Conservation (phyloP, 768 basidiomycete species). For the Cubamyces lactineus region DNA sequence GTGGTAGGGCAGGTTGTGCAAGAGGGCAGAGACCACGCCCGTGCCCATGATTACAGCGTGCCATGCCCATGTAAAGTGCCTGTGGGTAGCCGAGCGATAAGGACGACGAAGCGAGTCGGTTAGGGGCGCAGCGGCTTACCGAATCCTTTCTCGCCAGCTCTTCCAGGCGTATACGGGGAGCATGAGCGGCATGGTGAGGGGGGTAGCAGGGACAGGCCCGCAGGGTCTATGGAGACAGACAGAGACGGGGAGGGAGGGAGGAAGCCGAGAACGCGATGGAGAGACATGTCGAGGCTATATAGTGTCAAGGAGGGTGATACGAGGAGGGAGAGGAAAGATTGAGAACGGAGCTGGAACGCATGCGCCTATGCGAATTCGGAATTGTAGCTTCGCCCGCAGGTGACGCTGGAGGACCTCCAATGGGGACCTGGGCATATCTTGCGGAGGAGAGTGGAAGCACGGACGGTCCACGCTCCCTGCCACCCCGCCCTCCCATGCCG, state of each 20-base stretch:
- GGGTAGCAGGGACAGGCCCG: constrained; percentile 5
- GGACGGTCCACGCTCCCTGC: constrained; percentile 4
- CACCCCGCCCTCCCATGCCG: constrained; percentile 16
- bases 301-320: background rate
- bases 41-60: constrained; percentile 54
- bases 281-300: constrained; percentile 4
- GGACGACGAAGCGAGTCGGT: background rate
- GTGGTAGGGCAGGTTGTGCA: constrained; percentile 49
- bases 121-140: constrained; percentile 27
- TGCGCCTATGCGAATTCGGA: constrained; percentile 27
- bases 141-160: constrained; percentile 42
- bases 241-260: background rate
- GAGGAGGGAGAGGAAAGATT: constrained; percentile 8
- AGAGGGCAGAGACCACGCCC: constrained; percentile 43
- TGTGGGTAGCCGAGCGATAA: constrained; percentile 20
- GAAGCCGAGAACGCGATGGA: background rate
- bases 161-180: constrained; percentile 35
- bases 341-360: constrained; percentile 10
- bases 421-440: constrained; percentile 14
- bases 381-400: constrained; percentile 18
- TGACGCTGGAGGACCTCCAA: constrained; percentile 13
- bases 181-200: constrained; percentile 24
- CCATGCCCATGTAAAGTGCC: constrained; percentile 53
- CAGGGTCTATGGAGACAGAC: background rate
- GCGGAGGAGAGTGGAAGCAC: constrained; percentile 8